These are phyloP conservation scores for Rhodotorula graminis DNA, from an alignment of 768 basidiomycete species.

Conservation along the genomic window DNA sequence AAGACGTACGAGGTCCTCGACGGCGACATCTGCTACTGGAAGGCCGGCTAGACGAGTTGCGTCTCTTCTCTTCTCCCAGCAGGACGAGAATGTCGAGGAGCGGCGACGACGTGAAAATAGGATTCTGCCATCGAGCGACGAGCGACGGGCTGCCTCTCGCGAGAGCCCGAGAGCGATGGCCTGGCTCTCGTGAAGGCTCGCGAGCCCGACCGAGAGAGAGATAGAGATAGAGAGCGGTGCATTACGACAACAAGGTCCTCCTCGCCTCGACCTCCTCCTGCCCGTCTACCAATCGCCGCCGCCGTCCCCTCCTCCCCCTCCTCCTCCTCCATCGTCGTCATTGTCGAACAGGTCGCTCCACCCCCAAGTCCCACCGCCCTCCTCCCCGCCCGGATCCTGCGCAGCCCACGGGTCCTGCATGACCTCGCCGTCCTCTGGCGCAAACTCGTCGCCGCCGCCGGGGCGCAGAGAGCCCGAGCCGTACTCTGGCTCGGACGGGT, in stretches of 20 bases:
- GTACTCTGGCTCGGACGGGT: background rate
- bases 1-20: conserved; percentile 76
- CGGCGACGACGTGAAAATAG: too few relatives aligned
- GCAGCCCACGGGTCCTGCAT: conserved; percentile 43
- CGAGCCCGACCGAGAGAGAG: too few relatives aligned
- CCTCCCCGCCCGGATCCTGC: conserved; percentile 9
- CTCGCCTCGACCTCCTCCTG: background rate
- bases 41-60: conserved; percentile 45
- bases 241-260: background rate
- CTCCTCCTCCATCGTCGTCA: background rate
- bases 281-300: background rate
- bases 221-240: background rate
- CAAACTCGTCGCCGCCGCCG: background rate
- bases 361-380: conserved; percentile 36
- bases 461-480: background rate
- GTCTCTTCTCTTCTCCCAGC: too few relatives aligned
- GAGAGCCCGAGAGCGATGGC: background rate
- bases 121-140: too few relatives aligned
- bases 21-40: conserved; percentile 67
- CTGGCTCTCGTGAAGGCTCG: too few relatives aligned
- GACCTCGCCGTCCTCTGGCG: conserved; percentile 15
- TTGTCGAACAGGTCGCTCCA: conserved; percentile 34
- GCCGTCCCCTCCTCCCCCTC: background rate
- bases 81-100: too few relatives aligned
- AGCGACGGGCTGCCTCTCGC: too few relatives aligned